Evolutionary conservation across 1,284 basidiomycete genomes (phyloP).

Genomic region (Rhizoctonia solani): DNA sequence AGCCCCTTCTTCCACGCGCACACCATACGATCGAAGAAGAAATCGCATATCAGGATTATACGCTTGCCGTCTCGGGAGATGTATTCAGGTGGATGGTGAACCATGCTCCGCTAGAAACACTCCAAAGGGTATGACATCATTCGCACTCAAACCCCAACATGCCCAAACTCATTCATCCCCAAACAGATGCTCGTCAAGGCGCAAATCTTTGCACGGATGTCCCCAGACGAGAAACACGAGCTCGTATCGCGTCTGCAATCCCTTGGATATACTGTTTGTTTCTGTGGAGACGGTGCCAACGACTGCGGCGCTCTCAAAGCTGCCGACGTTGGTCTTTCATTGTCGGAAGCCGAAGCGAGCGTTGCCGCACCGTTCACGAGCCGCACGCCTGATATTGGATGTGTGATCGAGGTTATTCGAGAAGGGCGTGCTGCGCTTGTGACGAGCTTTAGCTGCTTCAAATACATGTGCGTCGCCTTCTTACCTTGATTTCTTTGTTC

Average conservation of each 20-base stretch:
- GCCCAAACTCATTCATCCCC: too few species aligned
- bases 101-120: conserved; percentile 88
- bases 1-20: conserved; percentile 68
- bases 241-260: conserved; percentile 92
- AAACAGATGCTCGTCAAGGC: conserved; percentile 96
- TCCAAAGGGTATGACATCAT: conserved; percentile 75
- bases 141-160: conserved; percentile 11
- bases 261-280: conserved; percentile 94
- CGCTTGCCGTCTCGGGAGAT: conserved; percentile 93
- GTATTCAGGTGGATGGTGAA: conserved; percentile 99
- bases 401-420: conserved; percentile 95
- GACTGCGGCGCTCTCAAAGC: conserved; percentile 99
- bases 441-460: conserved; percentile 99
- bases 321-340: conserved; percentile 94
- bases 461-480: conserved; percentile 79
- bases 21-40: conserved; percentile 74
- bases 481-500: not conserved
- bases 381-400: conserved; percentile 91
- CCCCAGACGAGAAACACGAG: conserved; percentile 99
- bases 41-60: conserved; percentile 82
- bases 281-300: conserved; percentile 99
- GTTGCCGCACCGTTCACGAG: conserved; percentile 99
- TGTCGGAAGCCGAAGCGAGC: conserved; percentile 97
- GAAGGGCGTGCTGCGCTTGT: conserved; percentile 95
- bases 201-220: conserved; percentile 98